Percentiles rank a stretch among this genome's conserved stretches.
Conservation (phyloP, 768 basidiomycete genomes). For the Cystobasidium ongulense region DNA sequence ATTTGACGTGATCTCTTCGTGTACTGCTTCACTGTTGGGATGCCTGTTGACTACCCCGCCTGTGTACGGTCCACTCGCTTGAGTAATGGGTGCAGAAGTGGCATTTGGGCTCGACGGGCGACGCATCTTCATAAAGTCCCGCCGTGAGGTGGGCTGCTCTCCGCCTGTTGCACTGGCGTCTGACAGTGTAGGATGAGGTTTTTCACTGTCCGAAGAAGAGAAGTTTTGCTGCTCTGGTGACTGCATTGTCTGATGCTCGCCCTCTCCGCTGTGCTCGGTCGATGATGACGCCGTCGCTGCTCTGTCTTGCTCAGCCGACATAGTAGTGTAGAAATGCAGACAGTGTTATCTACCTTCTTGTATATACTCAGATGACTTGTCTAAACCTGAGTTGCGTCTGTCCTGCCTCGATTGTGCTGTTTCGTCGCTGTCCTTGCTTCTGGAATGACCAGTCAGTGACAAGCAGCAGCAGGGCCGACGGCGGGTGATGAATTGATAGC, state of each 20-base stretch:
- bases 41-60: slow-evolving; percentile 23
- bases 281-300: background rate
- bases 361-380: too few relatives aligned
- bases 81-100: slow-evolving; percentile 19
- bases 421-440: too few relatives aligned
- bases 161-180: background rate
- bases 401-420: too few relatives aligned
- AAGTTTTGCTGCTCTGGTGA: background rate
- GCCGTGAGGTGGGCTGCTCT: background rate
- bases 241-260: background rate
- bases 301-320: too few relatives aligned
- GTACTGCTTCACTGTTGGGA: slow-evolving; percentile 2
- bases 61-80: slow-evolving; percentile 8
- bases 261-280: background rate
- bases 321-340: too few relatives aligned
- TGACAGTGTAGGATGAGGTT: background rate
- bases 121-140: background rate
- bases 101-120: slow-evolving; percentile 23
- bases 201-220: background rate
- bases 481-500: too few relatives aligned
- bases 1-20: background rate
- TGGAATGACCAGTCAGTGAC: too few relatives aligned
- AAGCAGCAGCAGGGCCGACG: too few relatives aligned
- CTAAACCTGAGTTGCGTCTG: too few relatives aligned
- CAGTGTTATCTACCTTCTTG: too few relatives aligned